Conservation (phyloP, 139 green algal species). For the Closterium sp. region DNA sequence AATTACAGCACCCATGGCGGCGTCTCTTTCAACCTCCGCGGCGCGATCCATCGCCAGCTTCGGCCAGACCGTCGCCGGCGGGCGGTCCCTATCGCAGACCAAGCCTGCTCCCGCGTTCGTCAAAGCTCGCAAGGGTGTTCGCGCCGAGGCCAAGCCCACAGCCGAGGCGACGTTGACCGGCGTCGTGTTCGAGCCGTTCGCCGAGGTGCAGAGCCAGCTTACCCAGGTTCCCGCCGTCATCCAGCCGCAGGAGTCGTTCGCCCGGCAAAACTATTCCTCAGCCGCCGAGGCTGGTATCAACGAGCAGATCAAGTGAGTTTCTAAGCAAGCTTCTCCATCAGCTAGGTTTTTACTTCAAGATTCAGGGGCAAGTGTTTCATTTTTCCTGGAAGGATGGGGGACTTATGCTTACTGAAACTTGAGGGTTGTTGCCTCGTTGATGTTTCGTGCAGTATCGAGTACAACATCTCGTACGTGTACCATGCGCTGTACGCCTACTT, state of each 20-base stretch:
- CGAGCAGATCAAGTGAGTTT: constrained; percentile 94
- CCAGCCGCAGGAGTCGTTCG: constrained; percentile 67
- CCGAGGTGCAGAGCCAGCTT: constrained; percentile 69
- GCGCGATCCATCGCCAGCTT: neutral
- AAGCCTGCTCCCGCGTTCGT: neutral
- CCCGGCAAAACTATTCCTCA: constrained; percentile 69
- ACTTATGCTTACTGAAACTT: neutral
- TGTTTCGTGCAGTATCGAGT: constrained; percentile 48
- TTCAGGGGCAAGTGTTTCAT: neutral
- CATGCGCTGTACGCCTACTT: constrained; percentile 92
- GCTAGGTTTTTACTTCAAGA: neutral
- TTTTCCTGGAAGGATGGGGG: neutral
- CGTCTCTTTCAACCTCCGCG: neutral
- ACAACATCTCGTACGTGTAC: constrained; percentile 74
- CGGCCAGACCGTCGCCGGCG: neutral
- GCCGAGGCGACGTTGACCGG: constrained; percentile 34
- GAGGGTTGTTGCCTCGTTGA: neutral
- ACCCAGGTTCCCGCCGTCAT: constrained; percentile 57
- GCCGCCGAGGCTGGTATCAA: constrained; percentile 88
- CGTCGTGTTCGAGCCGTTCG: constrained; percentile 78
- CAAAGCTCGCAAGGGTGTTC: neutral
- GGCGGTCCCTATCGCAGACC: neutral
- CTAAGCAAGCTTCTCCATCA: neutral
- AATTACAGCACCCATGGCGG: neutral
- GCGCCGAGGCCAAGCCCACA: constrained; percentile 14